Evolutionary conservation across 129 eudicot species (phyloP), one percentile per base, ranked within the genome.

Genomic region (Tagetes erecta): DNA sequence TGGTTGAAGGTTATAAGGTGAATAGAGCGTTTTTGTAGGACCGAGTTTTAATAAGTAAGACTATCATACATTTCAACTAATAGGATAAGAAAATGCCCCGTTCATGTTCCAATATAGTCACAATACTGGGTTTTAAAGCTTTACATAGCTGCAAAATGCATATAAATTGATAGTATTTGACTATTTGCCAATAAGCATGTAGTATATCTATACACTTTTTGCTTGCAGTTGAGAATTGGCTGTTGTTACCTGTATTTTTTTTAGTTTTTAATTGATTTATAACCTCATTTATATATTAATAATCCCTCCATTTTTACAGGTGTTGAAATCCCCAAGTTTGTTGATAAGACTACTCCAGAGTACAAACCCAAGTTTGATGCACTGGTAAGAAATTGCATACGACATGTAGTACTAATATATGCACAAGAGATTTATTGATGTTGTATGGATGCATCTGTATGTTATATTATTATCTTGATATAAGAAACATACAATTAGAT

Each of bases 281-380:
- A 30, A 50, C 4, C 20, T 40, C 0, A 8, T 14, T 8, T 12
- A 3, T 68, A 27, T 64, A 30, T 70, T 60, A 56, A 64, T 53
- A 14, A 50, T 68, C 20, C 4, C 40, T 8, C 20, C 2, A 1
- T 7, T 5, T 53, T 12, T 73, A 58, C 85, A 92, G 98, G 89
- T 65, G 72, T 92, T 78, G 84, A 92, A 82, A 80, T 92, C 64
- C 98, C 98, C 20, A 84, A 92, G 90, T 90, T 82, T 72, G 98
- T 86, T 78, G 98, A 92, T 81, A 82, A 70, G 31, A 96, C 92
- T 6, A 92, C 96, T 37, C 92, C 95, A 39, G 73, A 92, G 77
- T 92, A 86, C 86, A 87, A 84, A 76, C 96, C 96, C 59, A 86
- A 92, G 78, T 87, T 92, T 76, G 98, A 92, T 78, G 85, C 89